These are phyloP conservation scores for Flaveria trinervia DNA, from an alignment of 129 eudicot species.

Conservation along the genomic window DNA sequence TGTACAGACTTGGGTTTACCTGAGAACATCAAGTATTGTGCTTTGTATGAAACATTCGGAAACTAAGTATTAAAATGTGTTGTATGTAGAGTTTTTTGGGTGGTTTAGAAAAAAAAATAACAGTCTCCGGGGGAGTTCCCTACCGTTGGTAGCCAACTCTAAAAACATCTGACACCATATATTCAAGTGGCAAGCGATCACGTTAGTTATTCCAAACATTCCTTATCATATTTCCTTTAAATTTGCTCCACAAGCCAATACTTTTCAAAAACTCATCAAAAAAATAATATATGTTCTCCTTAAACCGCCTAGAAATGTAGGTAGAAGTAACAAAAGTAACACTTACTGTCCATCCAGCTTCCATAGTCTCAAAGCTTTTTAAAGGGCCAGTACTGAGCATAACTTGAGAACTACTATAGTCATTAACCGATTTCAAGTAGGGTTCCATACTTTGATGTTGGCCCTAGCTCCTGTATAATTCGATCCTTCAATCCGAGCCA, in stretches of 20 bases:
- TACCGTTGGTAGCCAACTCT: no score
- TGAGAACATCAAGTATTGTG: conserved; percentile 16
- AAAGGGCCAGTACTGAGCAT: conserved; percentile 53
- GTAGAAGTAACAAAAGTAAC: no score
- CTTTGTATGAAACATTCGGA: not conserved
- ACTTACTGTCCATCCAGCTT: conserved; percentile 64
- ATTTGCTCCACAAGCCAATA: no score
- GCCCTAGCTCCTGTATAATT: conserved; percentile 60
- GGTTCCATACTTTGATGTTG: conserved; percentile 55
- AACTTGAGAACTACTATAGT: conserved; percentile 53
- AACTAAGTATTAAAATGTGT: not conserved
- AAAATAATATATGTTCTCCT: no score
- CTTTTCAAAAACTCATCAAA: no score
- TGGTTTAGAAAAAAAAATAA: no score
- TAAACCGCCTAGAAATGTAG: no score
- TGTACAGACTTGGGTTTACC: conserved; percentile 66
- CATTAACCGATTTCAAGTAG: conserved; percentile 41
- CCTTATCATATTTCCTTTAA: no score
- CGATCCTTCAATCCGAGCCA: conserved; percentile 41
- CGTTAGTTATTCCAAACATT: no score
- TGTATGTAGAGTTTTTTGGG: not conserved
- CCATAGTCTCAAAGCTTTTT: conserved; percentile 26
- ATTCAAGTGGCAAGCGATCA: no score
- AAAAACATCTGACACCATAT: no score
- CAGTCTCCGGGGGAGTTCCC: no score